Percentiles rank a stretch among this genome's conserved stretches.
Conservation (phyloP, 768 basidiomycete genomes). For the Zangia roseola region DNA sequence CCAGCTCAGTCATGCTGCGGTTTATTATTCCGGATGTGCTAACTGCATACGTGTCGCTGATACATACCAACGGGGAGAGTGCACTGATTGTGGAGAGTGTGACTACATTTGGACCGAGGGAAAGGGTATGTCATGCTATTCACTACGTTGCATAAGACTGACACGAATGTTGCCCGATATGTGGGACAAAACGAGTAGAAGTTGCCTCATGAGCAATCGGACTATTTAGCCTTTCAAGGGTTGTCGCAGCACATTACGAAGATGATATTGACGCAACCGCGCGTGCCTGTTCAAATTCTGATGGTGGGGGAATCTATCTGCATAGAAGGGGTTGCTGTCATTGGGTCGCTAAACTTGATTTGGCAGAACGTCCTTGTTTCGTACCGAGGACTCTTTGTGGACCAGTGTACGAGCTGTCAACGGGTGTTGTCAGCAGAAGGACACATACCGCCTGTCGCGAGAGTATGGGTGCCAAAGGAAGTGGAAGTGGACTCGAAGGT, state of each 20-base stretch:
- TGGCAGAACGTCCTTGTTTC: conserved; percentile 49
- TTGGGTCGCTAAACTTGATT: not conserved
- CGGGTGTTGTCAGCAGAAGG: conserved; percentile 69
- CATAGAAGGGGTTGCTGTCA: not conserved
- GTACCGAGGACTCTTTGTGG: conserved; percentile 62
- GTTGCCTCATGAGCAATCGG: conserved; percentile 66
- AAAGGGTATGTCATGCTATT: conserved; percentile 44
- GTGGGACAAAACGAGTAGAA: conserved; percentile 41
- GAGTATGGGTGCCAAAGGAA: conserved; percentile 45
- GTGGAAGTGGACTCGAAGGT: not conserved
- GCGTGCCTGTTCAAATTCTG: conserved; percentile 51
- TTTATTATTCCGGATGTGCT: conserved; percentile 65
- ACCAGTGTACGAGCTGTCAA: conserved; percentile 57
- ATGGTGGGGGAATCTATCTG: conserved; percentile 37
- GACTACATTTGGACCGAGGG: conserved; percentile 71
- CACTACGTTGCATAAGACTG: not conserved
- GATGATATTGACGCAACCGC: conserved; percentile 54
- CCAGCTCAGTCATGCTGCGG: conserved; percentile 44
- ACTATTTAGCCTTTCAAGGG: conserved; percentile 60
- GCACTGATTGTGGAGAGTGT: conserved; percentile 59
- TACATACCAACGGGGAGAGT: conserved; percentile 34
- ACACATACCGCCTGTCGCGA: conserved; percentile 69
- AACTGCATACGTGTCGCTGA: conserved; percentile 59
- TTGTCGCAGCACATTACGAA: conserved; percentile 66
- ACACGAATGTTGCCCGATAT: not conserved